Evolutionary conservation across 2,329 filamentous ascomycete genomes (phyloP), one percentile per base, ranked within the genome.

Genomic region (Aureobasidium sp.): DNA sequence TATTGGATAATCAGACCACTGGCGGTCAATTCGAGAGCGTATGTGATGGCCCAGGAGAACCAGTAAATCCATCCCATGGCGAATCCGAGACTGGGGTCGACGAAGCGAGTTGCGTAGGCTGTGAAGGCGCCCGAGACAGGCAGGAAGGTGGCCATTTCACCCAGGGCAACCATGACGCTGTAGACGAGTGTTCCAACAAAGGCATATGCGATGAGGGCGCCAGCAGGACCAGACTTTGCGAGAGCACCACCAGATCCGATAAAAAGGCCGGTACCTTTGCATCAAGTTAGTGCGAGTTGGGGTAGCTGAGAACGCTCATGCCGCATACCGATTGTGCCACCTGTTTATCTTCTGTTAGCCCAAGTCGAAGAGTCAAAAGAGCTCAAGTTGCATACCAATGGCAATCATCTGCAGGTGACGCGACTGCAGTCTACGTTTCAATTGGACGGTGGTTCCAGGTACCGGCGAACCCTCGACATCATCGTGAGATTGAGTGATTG

Each of bases 91-190:
- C 64, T 68, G 17, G 66, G 65, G 19, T 71, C 71, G 16, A 75
- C 69, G 57, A 74, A 74, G 32, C 73, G 70, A 24, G 69, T 66
- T 55, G 67, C 67, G 65, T 77, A 76, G 62, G 75, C 63, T 55
- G 73, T 69, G 72, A 79, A 76, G 54, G 76, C 71, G 61, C 77
- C 75, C 24, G 79, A 71, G 57, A 82, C 66, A 3, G 81, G 79
- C 48, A 85, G 74, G 71, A 80, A 83, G 27, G 81, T 75, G 19
- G 80, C 79, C 70, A 84, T 79, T 66, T 81, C 78, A 17, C 74
- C 75, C 22, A 73, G 66, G 1, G 65, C 69, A 42, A 75, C 75
- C 52, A 83, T 76, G 61, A 73, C 65, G 29, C 64, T 64, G 56
- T 68, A 69, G 40, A 78, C 65, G 58, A 77, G 56, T 17, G 74